Evolutionary conservation across 441 rosid genomes (phyloP), one percentile per base, ranked within the genome.

Genomic region (Adansonia grandidieri): DNA sequence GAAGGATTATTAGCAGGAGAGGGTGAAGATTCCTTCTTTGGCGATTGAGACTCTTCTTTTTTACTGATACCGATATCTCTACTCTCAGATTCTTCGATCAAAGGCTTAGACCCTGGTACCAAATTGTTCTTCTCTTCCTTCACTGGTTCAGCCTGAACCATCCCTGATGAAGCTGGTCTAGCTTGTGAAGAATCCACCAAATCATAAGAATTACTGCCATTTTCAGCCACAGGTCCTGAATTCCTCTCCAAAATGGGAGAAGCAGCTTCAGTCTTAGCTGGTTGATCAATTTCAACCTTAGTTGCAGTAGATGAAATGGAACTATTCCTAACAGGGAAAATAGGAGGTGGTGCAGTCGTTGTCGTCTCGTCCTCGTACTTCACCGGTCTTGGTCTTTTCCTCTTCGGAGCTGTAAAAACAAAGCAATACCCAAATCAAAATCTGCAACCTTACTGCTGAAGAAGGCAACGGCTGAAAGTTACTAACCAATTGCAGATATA

Each of bases 301-400:
- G 88, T 57, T 56, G 83, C 64, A 5, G 89, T 67, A 2, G 88
- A 80, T 0, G 91, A 83, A 81, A 85, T 79, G 83, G 90, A 79
- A 79, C 80, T 77, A 62, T 69, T 85, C 3, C 94, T 85, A 53
- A 83, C 85, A 2, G 90, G 83, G 63, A 82, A 84, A 61, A 13
- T 77, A 5, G 90, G 78, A 80, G 83, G 24, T 7, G 17, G n/a
- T 0, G 51, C 50, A 37, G 58, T 17, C 6, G 17, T 11, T 2
- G 48, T 89, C 2, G 75, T 90, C 67, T 94, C 98, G 5, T 94
- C 98, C 20, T 94, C 98, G 45, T 88, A 88, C 86, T 88, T 96
- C 2, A 91, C 83, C 2, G 90, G 93, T 67, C 98, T 83, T 1
- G 99, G 99, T 79, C 88, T 91, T 84, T 93, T 96, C 85, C 99